These are phyloP conservation scores for Tylopilus rubrobrunneus DNA, from an alignment of 768 basidiomycete genomes.

Conservation along the genomic window DNA sequence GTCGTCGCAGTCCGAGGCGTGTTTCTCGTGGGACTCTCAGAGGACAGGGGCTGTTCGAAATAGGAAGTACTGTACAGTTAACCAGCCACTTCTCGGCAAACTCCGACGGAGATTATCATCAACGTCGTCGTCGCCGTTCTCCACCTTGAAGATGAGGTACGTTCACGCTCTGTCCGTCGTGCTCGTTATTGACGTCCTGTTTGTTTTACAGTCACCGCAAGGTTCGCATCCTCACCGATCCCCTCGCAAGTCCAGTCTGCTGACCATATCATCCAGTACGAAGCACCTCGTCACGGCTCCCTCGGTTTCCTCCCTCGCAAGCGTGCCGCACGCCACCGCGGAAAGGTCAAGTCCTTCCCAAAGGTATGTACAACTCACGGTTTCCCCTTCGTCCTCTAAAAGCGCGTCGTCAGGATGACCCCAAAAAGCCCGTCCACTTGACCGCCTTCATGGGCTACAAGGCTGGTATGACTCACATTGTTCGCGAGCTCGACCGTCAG, in stretches of 20 bases:
- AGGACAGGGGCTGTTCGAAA: constrained; percentile 19
- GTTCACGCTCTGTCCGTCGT: constrained; percentile 15
- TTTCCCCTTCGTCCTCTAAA: constrained; percentile 6
- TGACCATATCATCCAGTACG: constrained; percentile 59
- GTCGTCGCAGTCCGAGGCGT: neutral
- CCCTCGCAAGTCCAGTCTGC: neutral
- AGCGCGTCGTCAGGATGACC: constrained; percentile 73
- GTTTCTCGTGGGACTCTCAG: neutral
- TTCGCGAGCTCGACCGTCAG: constrained; percentile 98
- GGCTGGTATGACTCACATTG: constrained; percentile 99
- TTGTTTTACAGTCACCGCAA: constrained; percentile 71
- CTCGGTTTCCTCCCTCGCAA: constrained; percentile 97
- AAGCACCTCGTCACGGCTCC: constrained; percentile 98
- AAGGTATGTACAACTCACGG: constrained; percentile 52
- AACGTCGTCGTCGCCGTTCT: constrained; percentile 17
- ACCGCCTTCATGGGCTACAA: constrained; percentile 99
- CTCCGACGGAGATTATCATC: constrained; percentile 13
- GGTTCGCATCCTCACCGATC: constrained; percentile 42
- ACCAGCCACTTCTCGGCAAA: constrained; percentile 31
- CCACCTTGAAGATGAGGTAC: constrained; percentile 58
- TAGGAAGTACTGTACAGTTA: constrained; percentile 28
- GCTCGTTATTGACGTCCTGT: neutral
- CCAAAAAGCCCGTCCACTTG: constrained; percentile 98
- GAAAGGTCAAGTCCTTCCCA: constrained; percentile 99
- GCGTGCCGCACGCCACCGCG: constrained; percentile 94